Evolutionary conservation across 371 early-diverging fungal genomes (phyloP).

Genomic region (Choanephora cucurbitarum): DNA sequence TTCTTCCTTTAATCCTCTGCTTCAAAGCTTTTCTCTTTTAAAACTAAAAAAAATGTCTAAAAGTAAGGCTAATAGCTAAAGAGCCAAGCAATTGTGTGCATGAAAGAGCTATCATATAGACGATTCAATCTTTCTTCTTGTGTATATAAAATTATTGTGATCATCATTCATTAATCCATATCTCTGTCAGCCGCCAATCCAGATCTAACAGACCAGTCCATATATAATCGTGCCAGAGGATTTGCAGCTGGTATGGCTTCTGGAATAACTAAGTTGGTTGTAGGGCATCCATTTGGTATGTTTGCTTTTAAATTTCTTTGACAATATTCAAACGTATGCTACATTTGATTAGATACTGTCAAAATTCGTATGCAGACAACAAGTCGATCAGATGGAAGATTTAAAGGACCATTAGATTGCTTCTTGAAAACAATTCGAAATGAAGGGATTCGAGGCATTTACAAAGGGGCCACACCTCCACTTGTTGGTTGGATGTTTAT

Average conservation of each 20-base stretch:
- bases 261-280: conserved; percentile 78
- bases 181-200: conserved; percentile 25
- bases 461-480: conserved; percentile 94
- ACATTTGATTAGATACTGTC: conserved; percentile 59
- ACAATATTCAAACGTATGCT: not conserved
- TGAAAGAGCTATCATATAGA: no score
- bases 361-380: conserved; percentile 82
- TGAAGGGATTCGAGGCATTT: conserved; percentile 83
- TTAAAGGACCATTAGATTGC: conserved; percentile 88
- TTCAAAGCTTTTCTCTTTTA: no score
- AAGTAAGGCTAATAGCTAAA: not conserved
- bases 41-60: not conserved
- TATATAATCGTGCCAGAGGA: conserved; percentile 68
- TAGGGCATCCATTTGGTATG: conserved; percentile 83
- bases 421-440: conserved; percentile 66
- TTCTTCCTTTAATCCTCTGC: no score
- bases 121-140: no score
- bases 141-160: no score
- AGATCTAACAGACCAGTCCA: conserved; percentile 40
- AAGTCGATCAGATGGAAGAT: conserved; percentile 71
- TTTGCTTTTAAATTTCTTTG: not conserved
- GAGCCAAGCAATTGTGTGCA: no score
- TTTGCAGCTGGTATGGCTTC: conserved; percentile 81
- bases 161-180: no score
- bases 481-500: conserved; percentile 92